Base-by-base conservation (phyloP, 305 asterid species). In the Ilex paraguariensis region DNA sequence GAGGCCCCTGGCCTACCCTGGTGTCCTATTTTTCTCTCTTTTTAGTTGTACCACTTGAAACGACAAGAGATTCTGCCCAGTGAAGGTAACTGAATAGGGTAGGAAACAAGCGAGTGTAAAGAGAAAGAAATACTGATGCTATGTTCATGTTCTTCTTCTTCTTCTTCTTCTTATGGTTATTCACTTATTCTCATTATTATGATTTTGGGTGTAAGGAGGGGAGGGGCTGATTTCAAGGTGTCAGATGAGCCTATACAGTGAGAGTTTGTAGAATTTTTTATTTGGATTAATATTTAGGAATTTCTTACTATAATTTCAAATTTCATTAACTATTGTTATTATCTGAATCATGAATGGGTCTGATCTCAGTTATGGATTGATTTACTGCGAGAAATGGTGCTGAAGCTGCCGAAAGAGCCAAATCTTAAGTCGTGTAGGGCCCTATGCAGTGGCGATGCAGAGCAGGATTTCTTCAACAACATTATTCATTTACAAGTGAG, bases 391-490 rank as follows among this genome's bases (percentile, higher is more conserved):
- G 95, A 77, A 75, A 90, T 93, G 96, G 96, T 87, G 68, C 59
- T 84, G 84, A 90, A 86, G 85, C 84, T 93, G 60, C 99, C 96
- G 30, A 58, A 62, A 32, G 82, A 82, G 67, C 81, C 83, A 54
- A 84, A 82, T 73, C 85, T 93, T 54, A 79, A 75, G 36, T 83
- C 97, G 13, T 90, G 66, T 76, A 63, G 69, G 73, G 86, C 78
- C 68, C 74, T 90, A 57, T 85, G 81, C 77, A 79, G 84, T 74
- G 83, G 79, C 56, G 97, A 90, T 68, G 87, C 87, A 36, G 99
- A 93, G 63, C 96, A 93, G 73, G 99, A 90, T 75, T 86, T 94
- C 67, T 94, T 94, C 75, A 80, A 67, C 68, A 93, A 90, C 78
- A 57, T 93, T 60, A 81, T 83, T 67, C 96, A 93, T 80, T 73